Evolutionary conservation across 139 green algal species (phyloP).

Genomic region (Microglena sp.): DNA sequence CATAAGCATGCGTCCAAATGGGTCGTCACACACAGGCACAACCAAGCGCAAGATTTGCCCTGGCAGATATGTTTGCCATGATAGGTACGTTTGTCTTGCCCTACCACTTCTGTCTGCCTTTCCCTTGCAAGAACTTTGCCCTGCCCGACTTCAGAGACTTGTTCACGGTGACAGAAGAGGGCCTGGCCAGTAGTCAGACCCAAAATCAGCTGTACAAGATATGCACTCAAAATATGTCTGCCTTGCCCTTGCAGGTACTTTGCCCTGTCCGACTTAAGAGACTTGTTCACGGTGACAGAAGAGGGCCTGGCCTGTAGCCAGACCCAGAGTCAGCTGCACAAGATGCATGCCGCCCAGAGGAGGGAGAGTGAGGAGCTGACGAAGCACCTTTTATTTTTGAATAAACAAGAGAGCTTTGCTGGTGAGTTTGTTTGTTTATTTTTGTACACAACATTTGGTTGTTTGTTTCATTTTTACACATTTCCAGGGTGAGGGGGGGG

Average conservation of each 20-base stretch:
- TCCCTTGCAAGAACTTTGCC: conserved; percentile 30
- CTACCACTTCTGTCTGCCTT: not conserved
- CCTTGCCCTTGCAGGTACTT: conserved; percentile 31
- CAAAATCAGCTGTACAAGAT: conserved; percentile 33
- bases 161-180: conserved; percentile 48
- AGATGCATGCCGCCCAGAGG: conserved; percentile 52
- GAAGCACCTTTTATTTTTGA: conserved; percentile 31
- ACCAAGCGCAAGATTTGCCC: not conserved
- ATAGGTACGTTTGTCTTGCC: not conserved
- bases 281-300: conserved; percentile 60
- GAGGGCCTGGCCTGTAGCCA: conserved; percentile 36
- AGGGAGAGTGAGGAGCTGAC: conserved; percentile 20
- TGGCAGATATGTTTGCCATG: not conserved
- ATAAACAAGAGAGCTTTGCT: not conserved
- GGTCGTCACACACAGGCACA: not conserved
- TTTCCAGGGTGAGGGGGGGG: not conserved
- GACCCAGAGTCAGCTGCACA: conserved; percentile 62
- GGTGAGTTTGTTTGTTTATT: not conserved
- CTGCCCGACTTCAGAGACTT: conserved; percentile 65
- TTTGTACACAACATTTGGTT: not conserved
- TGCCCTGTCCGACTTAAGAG: conserved; percentile 53
- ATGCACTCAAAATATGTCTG: not conserved
- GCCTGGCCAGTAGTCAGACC: conserved; percentile 44
- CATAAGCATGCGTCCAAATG: too few species aligned
- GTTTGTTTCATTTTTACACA: not conserved